These are phyloP conservation scores for Xylaria intraflava DNA, from an alignment of 495 filamentous ascomycete species.

Conservation along the genomic window DNA sequence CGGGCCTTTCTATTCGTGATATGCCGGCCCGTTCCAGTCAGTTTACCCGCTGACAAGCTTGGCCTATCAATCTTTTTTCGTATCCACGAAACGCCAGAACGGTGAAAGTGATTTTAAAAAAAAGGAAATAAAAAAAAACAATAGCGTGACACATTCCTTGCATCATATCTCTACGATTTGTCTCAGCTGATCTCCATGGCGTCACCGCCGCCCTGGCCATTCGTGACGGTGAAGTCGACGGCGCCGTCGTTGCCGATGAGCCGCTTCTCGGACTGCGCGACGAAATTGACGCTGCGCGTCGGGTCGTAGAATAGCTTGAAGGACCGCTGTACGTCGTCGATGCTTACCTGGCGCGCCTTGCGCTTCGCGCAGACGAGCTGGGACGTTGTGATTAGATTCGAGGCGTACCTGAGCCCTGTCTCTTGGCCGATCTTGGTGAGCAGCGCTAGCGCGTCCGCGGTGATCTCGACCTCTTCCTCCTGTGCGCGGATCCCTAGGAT, in stretches of 20 bases:
- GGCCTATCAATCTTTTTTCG: slow-evolving; percentile 16
- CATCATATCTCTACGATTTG: neutral
- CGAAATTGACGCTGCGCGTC: slow-evolving; percentile 78
- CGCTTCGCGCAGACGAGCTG: slow-evolving; percentile 74
- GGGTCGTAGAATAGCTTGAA: slow-evolving; percentile 93
- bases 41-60: neutral
- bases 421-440: slow-evolving; percentile 94
- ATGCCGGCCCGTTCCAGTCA: neutral
- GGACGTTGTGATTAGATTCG: slow-evolving; percentile 92
- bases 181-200: slow-evolving; percentile 67
- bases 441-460: slow-evolving; percentile 79
- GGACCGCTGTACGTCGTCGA: slow-evolving; percentile 86
- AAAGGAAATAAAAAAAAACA: neutral
- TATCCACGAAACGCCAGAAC: slow-evolving; percentile 21
- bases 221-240: slow-evolving; percentile 60
- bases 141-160: neutral
- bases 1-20: slow-evolving; percentile 6
- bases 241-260: slow-evolving; percentile 82
- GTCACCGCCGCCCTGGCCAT: slow-evolving; percentile 54
- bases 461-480: slow-evolving; percentile 91
- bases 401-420: slow-evolving; percentile 84
- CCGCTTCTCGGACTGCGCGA: slow-evolving; percentile 81
- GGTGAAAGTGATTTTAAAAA: neutral
- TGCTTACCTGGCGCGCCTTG: slow-evolving; percentile 66
- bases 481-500: slow-evolving; percentile 86